Base-by-base conservation (phyloP, 305 asterid species). In the Fraxinus platypoda region DNA sequence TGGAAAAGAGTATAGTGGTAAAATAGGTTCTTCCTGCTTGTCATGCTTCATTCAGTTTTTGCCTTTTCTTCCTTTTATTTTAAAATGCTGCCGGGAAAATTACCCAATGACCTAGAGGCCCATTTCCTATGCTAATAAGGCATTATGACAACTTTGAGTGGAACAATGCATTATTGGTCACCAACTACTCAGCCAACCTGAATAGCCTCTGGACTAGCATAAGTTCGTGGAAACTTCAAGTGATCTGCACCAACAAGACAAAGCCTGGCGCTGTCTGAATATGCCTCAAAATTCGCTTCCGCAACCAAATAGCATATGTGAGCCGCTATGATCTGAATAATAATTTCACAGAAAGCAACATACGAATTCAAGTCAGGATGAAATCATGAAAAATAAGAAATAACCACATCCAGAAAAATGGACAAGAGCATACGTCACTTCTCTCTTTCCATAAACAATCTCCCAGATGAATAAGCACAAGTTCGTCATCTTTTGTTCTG, bases 191-290 rank as follows among this genome's bases (percentile, higher is more conserved):
- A 77, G 80, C 72, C 76, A 81, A 96, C 99, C 99, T 97, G 98
- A 88, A 97, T 94, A 76, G 97, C 98, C 85, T 93, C 97, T 57
- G 98, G 97, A 83, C 94, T 90, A 15, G 98, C 97, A 86, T 91
- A 94, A 15, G 97, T 93, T 83, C 99, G 93, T 21, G 99, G 99
- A 77, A 76, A 91, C 83, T 92, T 97, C 92, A 87, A 92, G 86
- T 97, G 99, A 90, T 97, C 97, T 43, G 99, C 97, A 87, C 99
- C 99, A 70, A 93, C 82, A 83, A 97, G 99, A 86, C 99, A 97
- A 87, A 97, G 54, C 86, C 99, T 94, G 70, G 99, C 97, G 74
- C 86, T 93, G 87, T 94, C 94, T 64, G 98, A 94, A 86, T 90
- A 97, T 54, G 90, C 93, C 83, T 97, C 99, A 46, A 97, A 91